Evolutionary conservation across 805 yeast genomes (phyloP), one percentile per base, ranked within the genome.

Genomic region (Lipomyces orientalis): DNA sequence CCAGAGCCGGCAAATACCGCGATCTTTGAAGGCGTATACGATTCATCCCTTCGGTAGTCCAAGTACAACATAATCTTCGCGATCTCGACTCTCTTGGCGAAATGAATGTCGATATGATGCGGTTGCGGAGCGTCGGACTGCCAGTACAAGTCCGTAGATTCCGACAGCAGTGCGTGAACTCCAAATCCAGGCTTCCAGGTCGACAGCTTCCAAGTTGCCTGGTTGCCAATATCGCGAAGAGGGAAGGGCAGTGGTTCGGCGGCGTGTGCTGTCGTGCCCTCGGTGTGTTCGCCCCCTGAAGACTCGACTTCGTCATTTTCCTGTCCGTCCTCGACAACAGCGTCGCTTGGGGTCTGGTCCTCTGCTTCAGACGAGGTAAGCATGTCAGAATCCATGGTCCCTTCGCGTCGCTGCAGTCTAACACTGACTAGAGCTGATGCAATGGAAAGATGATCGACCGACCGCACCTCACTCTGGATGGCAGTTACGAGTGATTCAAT

Each of bases 121-220:
- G 98, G 99, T 73, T 89, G 91, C 12, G 85, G 83, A 0, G 98
- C 99, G 76, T 95, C 99, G 57, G 96, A 89, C 78, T 95, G 99
- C 99, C 99, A 95, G 76, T 83, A 94, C 0, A 87, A 79, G 35
- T 84, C 82, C 0, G 94, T 90, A 3, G 87, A 83, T 73, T 89
- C 93, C 55, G 77, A 74, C 37, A 95, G 80, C 6, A 94, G 81
- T 73, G 88, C 88, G n/a, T 80, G 80, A 25, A 91, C 83, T 0
- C 95, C 95, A 73, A 82, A 87, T 0, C 92, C 95, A 9, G 84
- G 84, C 73, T 93, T 94, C 74, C 64, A 79, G 0, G 97, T 89
- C 0, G 97, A 90, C 0, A 91, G 87, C 49, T 87, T 84, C 97
- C 98, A 95, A 31, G 88, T 83, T 0, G 96, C 98, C 22, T 90